These are phyloP conservation scores for Sphenostylis stenocarpa DNA, from an alignment of 306 rosid species.

Conservation along the genomic window DNA sequence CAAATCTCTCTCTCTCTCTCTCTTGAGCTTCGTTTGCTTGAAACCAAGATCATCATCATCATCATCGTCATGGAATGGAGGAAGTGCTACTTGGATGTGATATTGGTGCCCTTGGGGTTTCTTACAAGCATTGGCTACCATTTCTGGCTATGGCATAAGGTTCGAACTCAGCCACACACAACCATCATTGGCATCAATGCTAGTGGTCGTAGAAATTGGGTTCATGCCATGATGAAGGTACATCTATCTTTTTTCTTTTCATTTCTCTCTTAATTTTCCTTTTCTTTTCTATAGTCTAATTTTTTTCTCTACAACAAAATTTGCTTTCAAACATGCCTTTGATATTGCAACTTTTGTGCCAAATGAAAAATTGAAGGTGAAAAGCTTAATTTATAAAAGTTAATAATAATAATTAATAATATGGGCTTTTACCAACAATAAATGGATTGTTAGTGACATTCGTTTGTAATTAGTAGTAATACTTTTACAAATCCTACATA, in stretches of 20 bases:
- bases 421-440: neutral
- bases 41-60: slow-evolving; percentile 10
- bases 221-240: slow-evolving; percentile 80
- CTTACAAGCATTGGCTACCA: slow-evolving; percentile 58
- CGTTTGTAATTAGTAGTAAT: too few species aligned
- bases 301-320: neutral
- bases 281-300: neutral
- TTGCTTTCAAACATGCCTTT: too few species aligned
- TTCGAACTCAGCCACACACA: slow-evolving; percentile 64
- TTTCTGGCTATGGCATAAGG: slow-evolving; percentile 78
- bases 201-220: slow-evolving; percentile 76
- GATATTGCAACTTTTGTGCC: too few species aligned
- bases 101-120: slow-evolving; percentile 70
- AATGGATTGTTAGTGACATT: neutral
- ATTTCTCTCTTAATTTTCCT: neutral
- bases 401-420: neutral
- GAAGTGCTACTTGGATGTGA: slow-evolving; percentile 74
- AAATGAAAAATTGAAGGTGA: too few species aligned
- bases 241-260: neutral
- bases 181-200: slow-evolving; percentile 84
- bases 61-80: slow-evolving; percentile 83
- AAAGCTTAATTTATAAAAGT: neutral
- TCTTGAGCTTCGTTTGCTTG: neutral
- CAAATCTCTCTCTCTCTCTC: neutral
- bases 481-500: neutral